Evolutionary conservation across 2,329 filamentous ascomycete genomes (phyloP), one percentile per base, ranked within the genome.

Genomic region (Venturia carpophila): DNA sequence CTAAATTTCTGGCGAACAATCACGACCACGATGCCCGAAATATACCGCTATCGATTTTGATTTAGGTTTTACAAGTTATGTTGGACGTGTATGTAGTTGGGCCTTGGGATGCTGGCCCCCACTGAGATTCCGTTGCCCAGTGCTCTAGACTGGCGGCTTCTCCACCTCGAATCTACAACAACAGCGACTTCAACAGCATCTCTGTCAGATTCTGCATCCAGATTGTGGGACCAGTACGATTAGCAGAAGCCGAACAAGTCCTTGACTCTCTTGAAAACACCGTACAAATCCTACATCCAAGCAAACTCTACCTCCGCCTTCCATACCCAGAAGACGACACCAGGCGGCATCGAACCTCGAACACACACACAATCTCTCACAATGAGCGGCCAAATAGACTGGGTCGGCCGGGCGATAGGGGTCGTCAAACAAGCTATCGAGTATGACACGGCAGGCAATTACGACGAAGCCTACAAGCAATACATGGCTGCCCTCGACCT

Each of bases 361-460:
- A 5, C 19, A 27, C 52, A 27, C 52, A 37, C 30, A 10, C 17
- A 3, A 60, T 24, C 10, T 3, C 27, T n/a, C 37, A 66, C 43
- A 11, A 97, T 97, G 92, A 96, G 92, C 55, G 64, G 64, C 71
- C 92, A 92, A 75, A 95, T 91, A 77, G 94, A 99, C 80, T 99
- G 97, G 76, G 87, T 97, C 73, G 92, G 92, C 73, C 91, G 93
- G 72, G 94, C 94, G 72, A 97, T 97, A 81, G 91, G 95, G 74
- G 88, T 90, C 77, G 93, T 99, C 73, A 96, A 96, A 79, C 95
- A 96, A 78, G 94, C 94, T 70, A 97, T 99, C 80, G 92, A 96
- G 76, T 87, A 90, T 71, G 94, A 99, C 80, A 96, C 93, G 70
- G 89, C 90, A 58, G 92, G 91, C 75, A 91, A 97, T 75, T 99